Percentiles rank a stretch among this genome's conserved stretches.
These are phyloP conservation scores for Cyberlindnera amylophila DNA, from an alignment of 805 yeast species.

Conservation along the genomic window DNA sequence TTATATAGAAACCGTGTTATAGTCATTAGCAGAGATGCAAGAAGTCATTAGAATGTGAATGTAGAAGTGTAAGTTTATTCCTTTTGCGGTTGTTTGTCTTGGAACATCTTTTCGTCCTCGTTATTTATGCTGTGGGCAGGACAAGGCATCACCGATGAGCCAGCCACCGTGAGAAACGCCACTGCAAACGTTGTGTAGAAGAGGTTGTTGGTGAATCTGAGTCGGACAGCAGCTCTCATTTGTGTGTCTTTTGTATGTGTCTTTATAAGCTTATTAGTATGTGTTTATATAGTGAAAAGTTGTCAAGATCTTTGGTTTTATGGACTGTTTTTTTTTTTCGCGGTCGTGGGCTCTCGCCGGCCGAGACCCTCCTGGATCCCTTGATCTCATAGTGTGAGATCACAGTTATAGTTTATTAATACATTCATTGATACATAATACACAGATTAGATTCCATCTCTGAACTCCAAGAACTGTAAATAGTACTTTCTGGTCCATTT, in stretches of 20 bases:
- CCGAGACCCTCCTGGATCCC: no score
- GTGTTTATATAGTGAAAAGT: no score
- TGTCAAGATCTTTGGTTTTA: no score
- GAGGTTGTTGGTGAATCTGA: slow-evolving; percentile 46
- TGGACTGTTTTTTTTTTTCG: not conserved
- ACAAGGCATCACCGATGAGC: slow-evolving; percentile 40
- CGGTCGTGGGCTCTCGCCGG: no score
- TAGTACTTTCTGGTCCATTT: slow-evolving; percentile 55
- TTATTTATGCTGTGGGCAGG: slow-evolving; percentile 41
- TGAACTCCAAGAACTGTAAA: slow-evolving; percentile 46
- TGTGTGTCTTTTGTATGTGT: not conserved
- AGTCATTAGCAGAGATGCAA: slow-evolving; percentile 1
- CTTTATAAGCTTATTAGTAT: not conserved
- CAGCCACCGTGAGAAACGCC: slow-evolving; percentile 46
- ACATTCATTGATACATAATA: no score
- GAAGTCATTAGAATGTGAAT: slow-evolving; percentile 4
- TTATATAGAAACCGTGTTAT: no score
- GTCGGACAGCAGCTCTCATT: slow-evolving; percentile 53
- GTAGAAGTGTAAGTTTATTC: not conserved
- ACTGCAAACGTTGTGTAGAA: slow-evolving; percentile 59
- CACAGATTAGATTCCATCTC: slow-evolving; percentile 41
- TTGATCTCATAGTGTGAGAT: no score
- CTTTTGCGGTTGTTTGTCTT: slow-evolving; percentile 7
- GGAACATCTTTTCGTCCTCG: slow-evolving; percentile 33
- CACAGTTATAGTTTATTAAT: no score